Conservation (phyloP, 345 rosid genomes). For the Gossypium sturtianum region DNA sequence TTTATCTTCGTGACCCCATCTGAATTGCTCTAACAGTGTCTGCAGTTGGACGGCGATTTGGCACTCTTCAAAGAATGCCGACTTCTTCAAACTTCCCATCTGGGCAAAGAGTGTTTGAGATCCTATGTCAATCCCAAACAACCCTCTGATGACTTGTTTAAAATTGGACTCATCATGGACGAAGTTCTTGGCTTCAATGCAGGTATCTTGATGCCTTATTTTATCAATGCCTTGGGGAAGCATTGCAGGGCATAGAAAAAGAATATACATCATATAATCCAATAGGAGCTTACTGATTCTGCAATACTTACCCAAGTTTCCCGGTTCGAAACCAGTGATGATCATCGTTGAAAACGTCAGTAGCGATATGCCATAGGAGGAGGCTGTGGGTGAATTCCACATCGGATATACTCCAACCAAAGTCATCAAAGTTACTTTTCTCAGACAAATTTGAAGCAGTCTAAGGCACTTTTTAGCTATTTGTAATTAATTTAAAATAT, state of each 20-base stretch:
- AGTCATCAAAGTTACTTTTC: background rate
- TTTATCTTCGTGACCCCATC: background rate
- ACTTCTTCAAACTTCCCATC: conserved; percentile 1
- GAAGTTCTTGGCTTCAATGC: background rate
- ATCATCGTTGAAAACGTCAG: conserved; percentile 15
- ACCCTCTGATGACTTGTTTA: background rate
- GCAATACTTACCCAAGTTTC: background rate
- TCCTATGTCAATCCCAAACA: background rate
- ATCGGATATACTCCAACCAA: conserved; percentile 1
- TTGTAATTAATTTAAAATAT: too few relatives aligned
- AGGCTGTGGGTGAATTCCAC: conserved; percentile 21
- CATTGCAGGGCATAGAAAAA: conserved; percentile 6
- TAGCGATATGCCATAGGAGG: conserved; percentile 28
- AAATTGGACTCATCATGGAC: background rate
- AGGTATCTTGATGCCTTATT: conserved; percentile 13
- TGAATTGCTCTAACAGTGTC: background rate
- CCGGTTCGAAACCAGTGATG: background rate
- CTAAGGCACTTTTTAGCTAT: background rate
- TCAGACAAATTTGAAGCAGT: too few relatives aligned
- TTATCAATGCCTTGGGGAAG: conserved; percentile 14
- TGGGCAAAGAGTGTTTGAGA: background rate
- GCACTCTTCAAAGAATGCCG: conserved; percentile 11
- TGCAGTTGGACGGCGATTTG: conserved; percentile 5
- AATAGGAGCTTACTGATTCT: conserved; percentile 18
- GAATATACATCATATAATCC: conserved; percentile 13